phyloP scores from a whole-genome alignment of 257 asterid species.

The Ehretia macrophylla region DNA sequence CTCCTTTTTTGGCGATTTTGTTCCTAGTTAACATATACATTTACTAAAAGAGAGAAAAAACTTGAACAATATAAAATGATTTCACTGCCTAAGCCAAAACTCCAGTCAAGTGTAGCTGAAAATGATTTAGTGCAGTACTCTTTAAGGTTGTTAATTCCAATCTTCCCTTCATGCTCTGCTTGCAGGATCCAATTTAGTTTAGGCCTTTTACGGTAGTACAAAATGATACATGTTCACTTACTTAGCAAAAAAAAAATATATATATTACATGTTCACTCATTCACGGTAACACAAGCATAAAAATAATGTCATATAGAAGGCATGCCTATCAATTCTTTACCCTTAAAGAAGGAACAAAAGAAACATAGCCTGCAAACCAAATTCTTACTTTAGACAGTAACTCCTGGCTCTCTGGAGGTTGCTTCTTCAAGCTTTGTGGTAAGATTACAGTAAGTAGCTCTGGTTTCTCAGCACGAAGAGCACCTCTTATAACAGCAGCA shows the following conservation, averaged over 20 bases:
- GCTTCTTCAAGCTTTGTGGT: conserved; percentile 91
- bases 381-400: conserved; percentile 78
- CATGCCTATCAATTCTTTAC: background rate
- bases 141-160: background rate
- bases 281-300: no score
- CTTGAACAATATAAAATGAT: background rate
- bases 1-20: background rate
- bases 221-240: background rate
- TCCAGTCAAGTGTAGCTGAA: background rate
- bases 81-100: background rate
- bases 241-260: no score
- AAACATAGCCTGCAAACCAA: background rate
- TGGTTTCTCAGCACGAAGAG: conserved; percentile 97
- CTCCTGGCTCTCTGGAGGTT: conserved; percentile 96
- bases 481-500: conserved; percentile 99
- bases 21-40: background rate
- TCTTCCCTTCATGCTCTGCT: background rate
- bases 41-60: background rate
- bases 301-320: background rate
- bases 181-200: background rate
- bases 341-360: background rate
- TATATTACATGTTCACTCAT: background rate
- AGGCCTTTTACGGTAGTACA: background rate
- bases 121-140: background rate
- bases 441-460: conserved; percentile 90